phyloP scores from a whole-genome alignment of 1,284 basidiomycete genomes.

The Entoloma clypeatum region DNA sequence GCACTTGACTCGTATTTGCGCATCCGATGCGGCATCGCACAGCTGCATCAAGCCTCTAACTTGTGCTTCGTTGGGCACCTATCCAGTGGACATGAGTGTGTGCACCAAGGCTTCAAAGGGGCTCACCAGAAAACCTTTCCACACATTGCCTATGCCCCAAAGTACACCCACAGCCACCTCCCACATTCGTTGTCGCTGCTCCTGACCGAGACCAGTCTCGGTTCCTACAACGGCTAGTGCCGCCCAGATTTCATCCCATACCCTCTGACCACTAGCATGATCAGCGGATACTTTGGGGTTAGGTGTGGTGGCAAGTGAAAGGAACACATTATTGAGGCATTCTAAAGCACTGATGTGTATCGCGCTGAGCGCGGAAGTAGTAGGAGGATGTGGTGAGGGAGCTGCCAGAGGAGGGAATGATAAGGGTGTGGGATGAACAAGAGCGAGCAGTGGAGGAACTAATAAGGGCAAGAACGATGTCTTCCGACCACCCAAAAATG shows the following conservation, averaged over 20 bases:
- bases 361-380: conserved; percentile 75
- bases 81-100: conserved; percentile 7
- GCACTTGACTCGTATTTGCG: conserved; percentile 64
- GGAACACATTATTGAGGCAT: conserved; percentile 87
- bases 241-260: conserved; percentile 64
- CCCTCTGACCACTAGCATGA: conserved; percentile 41
- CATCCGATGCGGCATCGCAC: conserved; percentile 53
- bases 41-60: conserved; percentile 65
- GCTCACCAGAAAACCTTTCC: conserved; percentile 59
- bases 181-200: conserved; percentile 67
- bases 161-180: conserved; percentile 69
- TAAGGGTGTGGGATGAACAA: conserved; percentile 68
- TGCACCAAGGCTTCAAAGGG: neutral
- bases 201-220: conserved; percentile 57
- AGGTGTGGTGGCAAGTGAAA: conserved; percentile 59
- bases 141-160: conserved; percentile 74
- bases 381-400: conserved; percentile 77
- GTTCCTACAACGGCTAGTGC: conserved; percentile 57
- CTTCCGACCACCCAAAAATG: conserved; percentile 24
- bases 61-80: conserved; percentile 57
- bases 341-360: conserved; percentile 85
- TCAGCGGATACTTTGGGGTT: conserved; percentile 41
- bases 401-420: conserved; percentile 76
- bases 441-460: conserved; percentile 58
- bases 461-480: conserved; percentile 42